Evolutionary conservation across 768 basidiomycete species (phyloP).

Genomic region (Collybia mongolica): DNA sequence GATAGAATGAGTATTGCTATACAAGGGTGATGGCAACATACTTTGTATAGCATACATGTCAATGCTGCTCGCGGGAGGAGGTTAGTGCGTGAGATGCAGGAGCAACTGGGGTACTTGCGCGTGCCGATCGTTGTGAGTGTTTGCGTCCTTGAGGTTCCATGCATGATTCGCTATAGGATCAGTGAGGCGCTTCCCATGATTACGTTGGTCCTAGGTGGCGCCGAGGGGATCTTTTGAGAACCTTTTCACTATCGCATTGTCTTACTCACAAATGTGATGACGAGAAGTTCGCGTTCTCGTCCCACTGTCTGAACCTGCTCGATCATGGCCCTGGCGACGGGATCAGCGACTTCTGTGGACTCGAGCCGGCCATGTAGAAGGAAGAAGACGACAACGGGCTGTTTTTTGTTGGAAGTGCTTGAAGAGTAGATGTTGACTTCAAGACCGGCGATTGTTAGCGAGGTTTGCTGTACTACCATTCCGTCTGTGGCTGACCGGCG

Average conservation of each 20-base stretch:
- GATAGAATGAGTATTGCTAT: neutral
- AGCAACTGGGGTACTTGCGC: slow-evolving; percentile 28
- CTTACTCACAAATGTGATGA: slow-evolving; percentile 37
- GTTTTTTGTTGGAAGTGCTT: slow-evolving; percentile 2
- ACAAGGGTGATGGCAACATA: slow-evolving; percentile 13
- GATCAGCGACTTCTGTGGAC: slow-evolving; percentile 25
- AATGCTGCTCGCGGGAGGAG: slow-evolving; percentile 22
- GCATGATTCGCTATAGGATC: slow-evolving; percentile 31
- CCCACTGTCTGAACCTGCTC: slow-evolving; percentile 12
- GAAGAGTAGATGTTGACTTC: slow-evolving; percentile 30
- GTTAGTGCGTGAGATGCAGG: neutral
- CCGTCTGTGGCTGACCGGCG: neutral
- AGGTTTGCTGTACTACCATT: slow-evolving; percentile 16
- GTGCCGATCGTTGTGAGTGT: slow-evolving; percentile 34
- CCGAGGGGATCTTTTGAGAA: neutral
- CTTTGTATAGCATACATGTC: slow-evolving; percentile 51
- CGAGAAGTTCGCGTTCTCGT: slow-evolving; percentile 23
- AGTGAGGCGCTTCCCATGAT: slow-evolving; percentile 39
- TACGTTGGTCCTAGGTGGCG: slow-evolving; percentile 42
- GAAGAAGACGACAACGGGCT: slow-evolving; percentile 33
- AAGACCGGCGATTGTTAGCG: slow-evolving; percentile 35
- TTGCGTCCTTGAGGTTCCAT: slow-evolving; percentile 27
- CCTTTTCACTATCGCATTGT: neutral
- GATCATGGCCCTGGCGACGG: slow-evolving; percentile 23
- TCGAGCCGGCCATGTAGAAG: slow-evolving; percentile 41